Evolutionary conservation across 192 early-diverging fungal genomes (phyloP).

Genomic region (Podila epicladia): DNA sequence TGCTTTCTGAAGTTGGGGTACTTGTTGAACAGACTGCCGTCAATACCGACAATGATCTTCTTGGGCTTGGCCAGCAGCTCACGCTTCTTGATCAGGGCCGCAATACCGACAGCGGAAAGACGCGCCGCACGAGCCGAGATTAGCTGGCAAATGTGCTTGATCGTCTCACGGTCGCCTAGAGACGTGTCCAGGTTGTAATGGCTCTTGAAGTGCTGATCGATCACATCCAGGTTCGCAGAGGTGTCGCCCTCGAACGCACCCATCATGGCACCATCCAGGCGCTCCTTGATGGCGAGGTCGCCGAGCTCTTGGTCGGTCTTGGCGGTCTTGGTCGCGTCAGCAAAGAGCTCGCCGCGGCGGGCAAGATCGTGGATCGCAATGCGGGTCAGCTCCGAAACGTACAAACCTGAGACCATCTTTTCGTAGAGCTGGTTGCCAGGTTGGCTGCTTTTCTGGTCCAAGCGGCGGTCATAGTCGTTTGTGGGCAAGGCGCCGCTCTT

Average conservation of each 20-base stretch:
- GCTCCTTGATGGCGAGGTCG: slow-evolving; percentile 71
- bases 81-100: slow-evolving; percentile 76
- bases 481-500: slow-evolving; percentile 78
- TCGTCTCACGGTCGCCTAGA: slow-evolving; percentile 75
- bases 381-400: slow-evolving; percentile 89
- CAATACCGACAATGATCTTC: slow-evolving; percentile 71
- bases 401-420: slow-evolving; percentile 94
- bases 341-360: slow-evolving; percentile 79
- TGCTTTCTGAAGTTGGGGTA: slow-evolving; percentile 79
- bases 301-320: slow-evolving; percentile 47
- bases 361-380: slow-evolving; percentile 81
- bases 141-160: slow-evolving; percentile 85
- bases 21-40: slow-evolving; percentile 79
- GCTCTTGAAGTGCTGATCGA: slow-evolving; percentile 72
- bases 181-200: slow-evolving; percentile 72
- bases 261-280: slow-evolving; percentile 83
- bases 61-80: slow-evolving; percentile 57
- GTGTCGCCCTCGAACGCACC: slow-evolving; percentile 75
- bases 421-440: slow-evolving; percentile 86
- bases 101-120: slow-evolving; percentile 78
- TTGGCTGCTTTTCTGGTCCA: slow-evolving; percentile 85
- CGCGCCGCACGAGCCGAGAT: slow-evolving; percentile 88
- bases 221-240: slow-evolving; percentile 64
- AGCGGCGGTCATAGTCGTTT: slow-evolving; percentile 81
- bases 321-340: slow-evolving; percentile 49